A percentile compares a stretch with the other conserved stretches of the same genome.
phyloP scores from a whole-genome alignment of 1,139 yeast genomes.

The Yamadazyma sp. region DNA sequence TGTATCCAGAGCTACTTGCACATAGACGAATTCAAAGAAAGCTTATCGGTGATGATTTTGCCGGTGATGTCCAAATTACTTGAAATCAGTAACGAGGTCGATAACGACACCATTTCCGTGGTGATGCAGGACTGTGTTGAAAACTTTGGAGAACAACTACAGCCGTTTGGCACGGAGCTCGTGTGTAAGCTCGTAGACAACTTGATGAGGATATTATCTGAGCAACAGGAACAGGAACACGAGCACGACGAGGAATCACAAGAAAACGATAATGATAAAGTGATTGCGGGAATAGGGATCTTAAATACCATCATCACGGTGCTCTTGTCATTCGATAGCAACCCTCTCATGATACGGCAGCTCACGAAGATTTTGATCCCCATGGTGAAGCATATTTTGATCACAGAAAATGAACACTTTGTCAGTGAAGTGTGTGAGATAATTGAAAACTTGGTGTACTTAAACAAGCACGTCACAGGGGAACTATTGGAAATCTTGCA shows the following conservation, averaged over 20 bases:
- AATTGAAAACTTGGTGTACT: conserved; percentile 81
- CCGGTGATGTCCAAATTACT: conserved; percentile 82
- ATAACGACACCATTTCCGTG: conserved; percentile 81
- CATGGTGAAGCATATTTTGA: conserved; percentile 65
- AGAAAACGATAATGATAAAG: conserved; percentile 59
- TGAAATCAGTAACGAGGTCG: conserved; percentile 76
- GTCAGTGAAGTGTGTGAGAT: conserved; percentile 81
- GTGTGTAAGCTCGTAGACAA: conserved; percentile 80
- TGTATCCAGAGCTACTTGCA: conserved; percentile 80
- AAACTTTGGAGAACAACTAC: conserved; percentile 79
- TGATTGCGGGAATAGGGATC: conserved; percentile 84
- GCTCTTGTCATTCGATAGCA: conserved; percentile 81
- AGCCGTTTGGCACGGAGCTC: conserved; percentile 89
- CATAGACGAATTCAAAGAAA: conserved; percentile 64
- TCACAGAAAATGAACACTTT: conserved; percentile 69
- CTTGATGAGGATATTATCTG: conserved; percentile 70
- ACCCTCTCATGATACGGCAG: conserved; percentile 61
- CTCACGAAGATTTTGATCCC: conserved; percentile 78
- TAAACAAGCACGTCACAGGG: conserved; percentile 69
- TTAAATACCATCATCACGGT: conserved; percentile 86
- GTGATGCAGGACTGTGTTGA: conserved; percentile 98
- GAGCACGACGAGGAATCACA: conserved; percentile 57
- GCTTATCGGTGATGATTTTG: conserved; percentile 66
- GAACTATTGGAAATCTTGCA: conserved; percentile 74
- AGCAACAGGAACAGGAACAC: conserved; percentile 60